Conservation (phyloP, 768 basidiomycete species). For the Mycena indigotica region DNA sequence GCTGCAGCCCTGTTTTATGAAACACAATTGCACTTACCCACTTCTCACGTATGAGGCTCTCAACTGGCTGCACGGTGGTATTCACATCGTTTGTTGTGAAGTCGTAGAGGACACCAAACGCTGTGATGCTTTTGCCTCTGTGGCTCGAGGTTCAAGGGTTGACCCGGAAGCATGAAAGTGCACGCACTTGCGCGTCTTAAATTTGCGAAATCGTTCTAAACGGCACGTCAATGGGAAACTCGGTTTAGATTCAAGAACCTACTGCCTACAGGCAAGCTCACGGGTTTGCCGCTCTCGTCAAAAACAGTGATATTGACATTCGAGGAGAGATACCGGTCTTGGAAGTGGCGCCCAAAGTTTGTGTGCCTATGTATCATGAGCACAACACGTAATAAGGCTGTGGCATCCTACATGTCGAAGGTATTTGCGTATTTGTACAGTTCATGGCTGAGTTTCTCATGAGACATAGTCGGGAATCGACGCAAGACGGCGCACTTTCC, state of each 20-base stretch:
- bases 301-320: constrained; percentile 83
- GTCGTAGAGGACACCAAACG: constrained; percentile 80
- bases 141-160: not conserved
- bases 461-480: not conserved
- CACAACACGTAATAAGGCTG: constrained; percentile 31
- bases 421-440: constrained; percentile 71
- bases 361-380: constrained; percentile 33
- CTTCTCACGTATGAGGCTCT: constrained; percentile 72
- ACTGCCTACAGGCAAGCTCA: constrained; percentile 42
- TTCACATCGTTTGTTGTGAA: constrained; percentile 71
- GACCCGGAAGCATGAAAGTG: not conserved
- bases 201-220: constrained; percentile 62
- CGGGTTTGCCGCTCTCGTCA: constrained; percentile 40
- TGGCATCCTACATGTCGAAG: constrained; percentile 58
- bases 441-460: constrained; percentile 62
- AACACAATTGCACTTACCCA: constrained; percentile 55
- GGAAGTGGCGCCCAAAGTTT: constrained; percentile 66
- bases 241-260: not conserved
- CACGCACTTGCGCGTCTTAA: constrained; percentile 71
- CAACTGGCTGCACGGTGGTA: constrained; percentile 74
- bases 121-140: constrained; percentile 71
- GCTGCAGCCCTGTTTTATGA: not conserved
- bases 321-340: constrained; percentile 77
- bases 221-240: not conserved
- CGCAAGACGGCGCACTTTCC: constrained; percentile 65